Conservation (phyloP, 108 stramenopile genomes). For the Skeletonema costatum region DNA sequence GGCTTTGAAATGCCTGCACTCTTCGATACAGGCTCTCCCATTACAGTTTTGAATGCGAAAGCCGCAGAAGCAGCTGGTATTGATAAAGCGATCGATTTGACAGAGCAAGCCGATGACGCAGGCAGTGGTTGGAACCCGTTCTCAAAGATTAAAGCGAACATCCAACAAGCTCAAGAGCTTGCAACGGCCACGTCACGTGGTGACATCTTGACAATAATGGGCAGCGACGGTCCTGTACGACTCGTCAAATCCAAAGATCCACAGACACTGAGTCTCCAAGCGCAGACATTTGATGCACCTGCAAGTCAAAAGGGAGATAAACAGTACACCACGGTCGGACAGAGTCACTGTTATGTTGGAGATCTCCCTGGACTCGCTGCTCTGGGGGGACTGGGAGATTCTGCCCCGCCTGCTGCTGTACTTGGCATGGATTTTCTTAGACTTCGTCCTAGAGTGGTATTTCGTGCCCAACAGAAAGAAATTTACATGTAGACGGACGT, state of each 20-base stretch:
- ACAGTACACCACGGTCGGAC: neutral
- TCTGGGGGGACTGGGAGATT: constrained; percentile 62
- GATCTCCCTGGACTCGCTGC: constrained; percentile 80
- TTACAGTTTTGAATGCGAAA: constrained; percentile 71
- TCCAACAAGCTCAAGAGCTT: constrained; percentile 54
- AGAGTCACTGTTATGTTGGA: constrained; percentile 58
- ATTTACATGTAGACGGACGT: constrained; percentile 52
- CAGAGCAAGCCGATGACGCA: constrained; percentile 12
- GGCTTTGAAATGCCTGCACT: constrained; percentile 69
- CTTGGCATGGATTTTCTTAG: constrained; percentile 80
- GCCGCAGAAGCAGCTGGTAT: constrained; percentile 68
- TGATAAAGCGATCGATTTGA: constrained; percentile 19
- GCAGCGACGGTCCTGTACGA: constrained; percentile 54
- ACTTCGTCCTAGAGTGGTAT: constrained; percentile 53
- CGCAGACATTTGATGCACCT: constrained; percentile 19
- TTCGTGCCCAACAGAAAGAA: constrained; percentile 61
- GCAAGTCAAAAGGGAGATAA: constrained; percentile 15
- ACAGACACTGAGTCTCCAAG: constrained; percentile 9
- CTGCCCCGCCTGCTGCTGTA: constrained; percentile 69
- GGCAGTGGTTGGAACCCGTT: constrained; percentile 57
- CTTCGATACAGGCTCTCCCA: constrained; percentile 79
- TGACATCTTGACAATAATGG: constrained; percentile 59
- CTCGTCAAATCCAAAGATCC: constrained; percentile 49
- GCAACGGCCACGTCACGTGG: constrained; percentile 60
- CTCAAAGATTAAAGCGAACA: constrained; percentile 45